Percentiles rank a stretch among this genome's conserved stretches.
Evolutionary conservation across 495 filamentous ascomycete genomes (phyloP).

Genomic region (Aspergillus asperescens): DNA sequence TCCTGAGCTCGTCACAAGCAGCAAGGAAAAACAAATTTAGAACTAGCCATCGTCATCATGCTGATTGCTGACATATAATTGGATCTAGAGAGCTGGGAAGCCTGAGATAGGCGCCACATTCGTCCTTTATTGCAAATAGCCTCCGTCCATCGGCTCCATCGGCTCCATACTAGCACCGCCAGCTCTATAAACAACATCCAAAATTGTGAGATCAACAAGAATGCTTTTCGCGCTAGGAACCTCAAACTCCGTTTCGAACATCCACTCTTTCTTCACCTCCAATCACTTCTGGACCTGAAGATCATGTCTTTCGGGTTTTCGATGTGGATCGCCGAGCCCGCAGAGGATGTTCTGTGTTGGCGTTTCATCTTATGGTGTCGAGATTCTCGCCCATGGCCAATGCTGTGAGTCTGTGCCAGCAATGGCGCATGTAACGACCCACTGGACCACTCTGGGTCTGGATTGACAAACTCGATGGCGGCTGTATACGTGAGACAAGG

Average conservation of each 20-base stretch:
- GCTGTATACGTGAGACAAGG: slow-evolving; percentile 2
- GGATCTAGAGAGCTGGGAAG: no score
- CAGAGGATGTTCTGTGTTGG: no score
- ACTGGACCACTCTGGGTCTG: neutral
- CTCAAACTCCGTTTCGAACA: neutral
- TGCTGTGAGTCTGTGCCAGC: neutral
- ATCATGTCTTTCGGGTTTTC: no score
- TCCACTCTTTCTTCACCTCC: neutral
- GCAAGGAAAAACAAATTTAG: no score
- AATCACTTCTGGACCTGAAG: neutral
- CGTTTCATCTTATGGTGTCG: no score
- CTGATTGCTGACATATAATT: no score
- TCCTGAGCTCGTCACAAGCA: no score
- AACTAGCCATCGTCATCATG: no score
- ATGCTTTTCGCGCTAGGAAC: neutral
- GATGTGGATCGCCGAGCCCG: no score
- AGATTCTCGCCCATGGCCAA: neutral
- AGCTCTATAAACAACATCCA: neutral
- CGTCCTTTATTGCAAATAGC: slow-evolving; percentile 4
- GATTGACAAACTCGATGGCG: neutral
- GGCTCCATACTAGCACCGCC: neutral
- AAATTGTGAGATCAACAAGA: slow-evolving; percentile 1
- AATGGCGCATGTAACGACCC: slow-evolving; percentile 4
- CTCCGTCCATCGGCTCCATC: no score
- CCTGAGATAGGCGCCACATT: slow-evolving; percentile 2